Base-by-base conservation (phyloP, 352 stramenopile species). In the Phytophthora kernoviae region DNA sequence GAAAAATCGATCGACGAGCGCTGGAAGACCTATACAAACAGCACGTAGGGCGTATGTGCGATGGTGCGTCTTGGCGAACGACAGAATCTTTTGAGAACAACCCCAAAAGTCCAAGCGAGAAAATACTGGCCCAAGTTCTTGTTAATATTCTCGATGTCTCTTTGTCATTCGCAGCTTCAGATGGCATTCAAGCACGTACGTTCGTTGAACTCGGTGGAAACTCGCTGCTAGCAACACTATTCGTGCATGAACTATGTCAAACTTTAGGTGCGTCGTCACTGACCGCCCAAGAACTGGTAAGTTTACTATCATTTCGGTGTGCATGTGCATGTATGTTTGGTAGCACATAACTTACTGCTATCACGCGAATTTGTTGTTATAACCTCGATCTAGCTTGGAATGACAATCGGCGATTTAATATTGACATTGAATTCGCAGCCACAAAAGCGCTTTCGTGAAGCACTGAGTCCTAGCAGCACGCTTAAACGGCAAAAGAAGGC, bases 181-280 rank as follows among this genome's bases (percentile, higher is more conserved):
- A 49, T 14, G 26, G 58, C 10, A 41, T 62, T 9, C 39, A 20
- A 33, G 1, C 24, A 1, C 54, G 30, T n/a, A 75, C 75, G 12
- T 82, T 84, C 43, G 39, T 55, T n/a, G 62, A 81, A 20, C 7
- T 84, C 1, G 81, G 81, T 12, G 77, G 70, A n/a, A 77, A 87
- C 36, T 90, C 81, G 14, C 37, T 90, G 7, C 33, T 80, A n/a
- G 68, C 73, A 20, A 72, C 73, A n/a, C 46, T 88, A 10, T 58
- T 88, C 6, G 56, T 68, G 15, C 76, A 80, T 54, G 69, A 87
- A 30, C 20, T 85, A 9, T 43, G 72, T 14, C 42, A 64, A 73
- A 5, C 32, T 20, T 45, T 71, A 68, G 24, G 30, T 24, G 5
- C 10, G 2, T 21, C 49, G 32, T n/a, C 36, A 8, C 10, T 55